Evolutionary conservation across 345 rosid species (phyloP), one percentile per base, ranked within the genome.

Genomic region (Lepidium aucheri): DNA sequence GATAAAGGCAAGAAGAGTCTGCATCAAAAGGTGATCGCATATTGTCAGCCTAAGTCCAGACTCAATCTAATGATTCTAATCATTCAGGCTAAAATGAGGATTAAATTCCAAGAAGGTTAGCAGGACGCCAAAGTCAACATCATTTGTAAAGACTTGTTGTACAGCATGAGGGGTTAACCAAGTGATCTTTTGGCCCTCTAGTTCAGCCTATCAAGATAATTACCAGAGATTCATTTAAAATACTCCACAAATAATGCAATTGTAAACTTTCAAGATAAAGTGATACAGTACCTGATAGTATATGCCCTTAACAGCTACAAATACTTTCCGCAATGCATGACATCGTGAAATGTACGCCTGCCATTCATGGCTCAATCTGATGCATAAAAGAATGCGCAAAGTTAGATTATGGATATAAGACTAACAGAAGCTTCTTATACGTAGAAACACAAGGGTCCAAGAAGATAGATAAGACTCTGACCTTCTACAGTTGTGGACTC

Each of bases 281-380:
- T 8, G 44, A 18, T 40, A 35, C 16, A 24, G 40, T 74, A 88
- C 99, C 97, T 94, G 97, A 71, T 90, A 90, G 74, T 94, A 90
- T 71, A 90, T 86, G 68, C 99, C 99, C 82, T 94, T 90, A 18
- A 94, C 96, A 60, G 99, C 87, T 36, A 94, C 76, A 67, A 94
- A 94, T 68, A 83, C 88, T 65, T 94, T 90, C 4, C 97, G 73
- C 73, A 94, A 73, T 45, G 92, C 85, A 80, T 94, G 96, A 28
- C 73, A 78, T 22, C 86, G 96, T 8, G 85, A 82, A 65, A 94
- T 75, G 65, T 82, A 94, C 13, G 96, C 97, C 82, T 90, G 99
- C 97, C 99, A 94, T 59, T 90, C 97, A 74, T 88, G 97, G 71
- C 86, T 83, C 84, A 94, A 79, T 80, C 99, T 94, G 70, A 28